Percentiles rank a stretch among this genome's conserved stretches.
phyloP scores from a whole-genome alignment of 106 monocot genomes.

The Dendrobium chrysotoxum region DNA sequence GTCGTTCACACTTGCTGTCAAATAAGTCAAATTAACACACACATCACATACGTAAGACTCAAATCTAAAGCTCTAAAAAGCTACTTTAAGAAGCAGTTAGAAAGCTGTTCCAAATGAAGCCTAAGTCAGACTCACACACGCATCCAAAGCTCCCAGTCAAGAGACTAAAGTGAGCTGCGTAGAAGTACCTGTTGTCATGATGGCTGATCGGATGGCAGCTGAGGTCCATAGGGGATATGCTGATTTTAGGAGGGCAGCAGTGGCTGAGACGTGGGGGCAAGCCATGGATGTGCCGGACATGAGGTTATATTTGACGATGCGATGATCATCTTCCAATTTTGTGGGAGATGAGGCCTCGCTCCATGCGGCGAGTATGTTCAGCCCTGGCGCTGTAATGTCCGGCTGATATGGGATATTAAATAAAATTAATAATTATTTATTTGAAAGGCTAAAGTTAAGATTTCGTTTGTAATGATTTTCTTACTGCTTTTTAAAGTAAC shows the following conservation, averaged over 20 bases:
- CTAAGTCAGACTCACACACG: too few species aligned
- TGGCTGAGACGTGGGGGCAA: slow-evolving; percentile 79
- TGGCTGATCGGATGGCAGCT: slow-evolving; percentile 74
- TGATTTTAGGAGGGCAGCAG: slow-evolving; percentile 48
- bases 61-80: neutral
- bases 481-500: too few species aligned
- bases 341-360: slow-evolving; percentile 64
- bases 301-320: slow-evolving; percentile 68
- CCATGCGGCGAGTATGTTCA: slow-evolving; percentile 89
- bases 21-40: too few species aligned
- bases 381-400: slow-evolving; percentile 72
- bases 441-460: neutral
- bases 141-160: neutral
- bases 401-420: slow-evolving; percentile 29
- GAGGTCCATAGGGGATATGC: slow-evolving; percentile 62
- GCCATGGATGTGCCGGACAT: slow-evolving; percentile 91
- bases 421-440: neutral
- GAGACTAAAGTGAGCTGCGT: too few species aligned
- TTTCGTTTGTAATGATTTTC: too few species aligned
- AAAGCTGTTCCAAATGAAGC: too few species aligned
- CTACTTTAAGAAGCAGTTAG: too few species aligned
- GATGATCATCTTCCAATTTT: slow-evolving; percentile 54
- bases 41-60: too few species aligned
- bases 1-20: slow-evolving; percentile 34
- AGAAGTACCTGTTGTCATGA: slow-evolving; percentile 69